Percentiles rank a stretch among this genome's conserved stretches.
Evolutionary conservation across 2,329 filamentous ascomycete genomes (phyloP).

Genomic region (Ascochyta rabiei): DNA sequence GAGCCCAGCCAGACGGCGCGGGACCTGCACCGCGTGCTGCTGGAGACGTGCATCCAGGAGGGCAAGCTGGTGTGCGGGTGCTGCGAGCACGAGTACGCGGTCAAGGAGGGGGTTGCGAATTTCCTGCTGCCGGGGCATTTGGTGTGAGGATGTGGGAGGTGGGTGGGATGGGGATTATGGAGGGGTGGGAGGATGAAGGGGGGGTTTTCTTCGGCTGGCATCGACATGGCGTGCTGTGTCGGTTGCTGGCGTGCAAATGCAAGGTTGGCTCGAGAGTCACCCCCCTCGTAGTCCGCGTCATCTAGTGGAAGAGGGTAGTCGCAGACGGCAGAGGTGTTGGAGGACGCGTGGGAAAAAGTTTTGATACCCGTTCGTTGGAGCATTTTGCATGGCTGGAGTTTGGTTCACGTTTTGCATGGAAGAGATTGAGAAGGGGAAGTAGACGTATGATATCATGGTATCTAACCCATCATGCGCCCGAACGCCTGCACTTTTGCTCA

Average conservation of each 20-base stretch:
- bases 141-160: conserved; percentile 58
- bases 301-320: too few relatives aligned
- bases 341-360: conserved; percentile 11
- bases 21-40: conserved; percentile 79
- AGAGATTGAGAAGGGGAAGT: neutral
- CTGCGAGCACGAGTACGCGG: conserved; percentile 91
- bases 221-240: too few relatives aligned
- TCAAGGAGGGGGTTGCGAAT: conserved; percentile 96
- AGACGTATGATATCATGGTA: conserved; percentile 23
- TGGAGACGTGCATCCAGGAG: conserved; percentile 89
- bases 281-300: too few relatives aligned
- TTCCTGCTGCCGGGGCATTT: conserved; percentile 93
- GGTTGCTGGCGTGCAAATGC: too few relatives aligned
- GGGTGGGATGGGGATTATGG: neutral
- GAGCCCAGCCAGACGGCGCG: conserved; percentile 67
- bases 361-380: conserved; percentile 34
- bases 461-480: conserved; percentile 20
- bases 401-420: neutral
- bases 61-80: conserved; percentile 89
- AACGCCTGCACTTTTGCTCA: conserved; percentile 21
- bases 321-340: neutral
- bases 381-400: conserved; percentile 2
- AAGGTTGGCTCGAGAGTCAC: too few relatives aligned
- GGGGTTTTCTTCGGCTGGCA: too few relatives aligned
- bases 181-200: neutral